Conservation (phyloP, 1,284 basidiomycete species). For the Heterobasidion parviporum region DNA sequence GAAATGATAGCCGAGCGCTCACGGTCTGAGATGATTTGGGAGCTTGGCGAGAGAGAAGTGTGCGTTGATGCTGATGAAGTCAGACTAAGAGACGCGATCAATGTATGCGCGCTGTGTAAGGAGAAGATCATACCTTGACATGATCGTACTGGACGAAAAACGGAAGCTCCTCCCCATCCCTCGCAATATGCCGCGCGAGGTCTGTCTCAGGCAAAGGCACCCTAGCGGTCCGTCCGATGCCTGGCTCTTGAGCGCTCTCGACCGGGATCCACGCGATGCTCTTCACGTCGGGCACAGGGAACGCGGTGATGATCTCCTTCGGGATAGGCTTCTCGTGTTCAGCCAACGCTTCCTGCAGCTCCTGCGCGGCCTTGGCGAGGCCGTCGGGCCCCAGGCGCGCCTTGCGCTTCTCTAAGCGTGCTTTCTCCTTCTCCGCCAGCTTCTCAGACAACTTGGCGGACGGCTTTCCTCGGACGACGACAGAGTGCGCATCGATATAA, state of each 20-base stretch:
- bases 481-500: slow-evolving; percentile 63
- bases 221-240: slow-evolving; percentile 33
- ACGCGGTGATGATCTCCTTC: slow-evolving; percentile 68
- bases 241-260: slow-evolving; percentile 66
- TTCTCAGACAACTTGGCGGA: slow-evolving; percentile 80
- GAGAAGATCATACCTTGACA: slow-evolving; percentile 49
- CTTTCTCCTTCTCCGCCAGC: slow-evolving; percentile 79
- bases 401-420: slow-evolving; percentile 66
- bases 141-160: slow-evolving; percentile 93
- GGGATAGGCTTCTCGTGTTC: slow-evolving; percentile 87
- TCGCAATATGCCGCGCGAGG: slow-evolving; percentile 60
- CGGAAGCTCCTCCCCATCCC: slow-evolving; percentile 64
- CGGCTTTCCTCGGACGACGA: slow-evolving; percentile 81
- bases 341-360: slow-evolving; percentile 77
- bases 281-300: slow-evolving; percentile 83
- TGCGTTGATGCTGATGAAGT: slow-evolving; percentile 82
- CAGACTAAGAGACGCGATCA: slow-evolving; percentile 48
- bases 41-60: slow-evolving; percentile 71
- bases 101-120: neutral
- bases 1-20: slow-evolving; percentile 22
- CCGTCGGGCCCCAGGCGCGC: slow-evolving; percentile 74
- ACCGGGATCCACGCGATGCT: slow-evolving; percentile 95
- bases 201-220: slow-evolving; percentile 13
- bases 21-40: slow-evolving; percentile 72
- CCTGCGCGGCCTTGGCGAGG: slow-evolving; percentile 61